Conservation (phyloP, 805 yeast genomes). For the Wickerhamiella occidentalis region DNA sequence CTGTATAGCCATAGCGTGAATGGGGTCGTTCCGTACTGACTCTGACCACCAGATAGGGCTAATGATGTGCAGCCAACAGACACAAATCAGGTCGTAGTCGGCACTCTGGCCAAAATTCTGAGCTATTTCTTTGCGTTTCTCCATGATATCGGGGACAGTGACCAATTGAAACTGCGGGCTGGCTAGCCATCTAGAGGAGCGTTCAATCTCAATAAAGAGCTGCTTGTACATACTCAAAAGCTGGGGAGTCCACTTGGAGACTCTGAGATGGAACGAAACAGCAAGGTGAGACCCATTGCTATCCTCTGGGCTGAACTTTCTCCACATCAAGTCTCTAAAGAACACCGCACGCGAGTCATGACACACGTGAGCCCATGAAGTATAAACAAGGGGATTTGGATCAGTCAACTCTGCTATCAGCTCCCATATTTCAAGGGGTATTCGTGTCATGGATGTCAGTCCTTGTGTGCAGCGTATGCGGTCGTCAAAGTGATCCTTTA, state of each 20-base stretch:
- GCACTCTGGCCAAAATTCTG: neutral
- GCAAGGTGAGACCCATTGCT: neutral
- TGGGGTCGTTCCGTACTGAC: neutral
- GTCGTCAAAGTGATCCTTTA: no score
- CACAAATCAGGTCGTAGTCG: neutral
- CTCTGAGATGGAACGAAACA: neutral
- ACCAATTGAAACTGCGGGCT: neutral
- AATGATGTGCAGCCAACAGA: neutral
- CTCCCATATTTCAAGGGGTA: neutral
- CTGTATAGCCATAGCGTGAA: neutral
- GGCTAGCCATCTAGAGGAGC: neutral
- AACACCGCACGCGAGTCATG: neutral
- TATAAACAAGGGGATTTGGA: neutral
- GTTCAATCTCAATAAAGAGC: neutral
- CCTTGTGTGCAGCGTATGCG: no score
- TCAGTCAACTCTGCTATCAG: neutral
- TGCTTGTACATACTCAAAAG: neutral
- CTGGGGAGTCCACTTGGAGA: neutral
- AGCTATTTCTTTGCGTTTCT: no score
- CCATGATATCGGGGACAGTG: neutral
- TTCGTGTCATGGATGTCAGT: neutral
- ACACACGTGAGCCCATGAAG: constrained; percentile 3
- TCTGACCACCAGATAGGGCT: neutral
- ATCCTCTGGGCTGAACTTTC: neutral
- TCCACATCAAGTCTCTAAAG: neutral